phyloP scores from a whole-genome alignment of 148 eudicot genomes.

The Nepenthes gracilis region DNA sequence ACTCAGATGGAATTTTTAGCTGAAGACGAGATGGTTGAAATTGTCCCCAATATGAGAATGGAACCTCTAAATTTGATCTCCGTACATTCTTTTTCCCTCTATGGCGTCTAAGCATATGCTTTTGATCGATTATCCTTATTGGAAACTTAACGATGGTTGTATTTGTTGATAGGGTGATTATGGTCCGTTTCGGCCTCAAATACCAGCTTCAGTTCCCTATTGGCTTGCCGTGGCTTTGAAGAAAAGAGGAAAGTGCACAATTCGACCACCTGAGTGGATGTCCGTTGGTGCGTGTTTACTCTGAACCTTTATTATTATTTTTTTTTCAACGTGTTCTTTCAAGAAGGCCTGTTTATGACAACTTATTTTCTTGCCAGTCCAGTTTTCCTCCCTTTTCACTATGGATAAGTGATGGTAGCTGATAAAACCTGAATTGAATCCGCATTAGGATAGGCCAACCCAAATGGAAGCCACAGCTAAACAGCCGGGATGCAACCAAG shows the following conservation, averaged over 20 bases:
- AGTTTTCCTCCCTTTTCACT: too few relatives aligned
- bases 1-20: conserved; percentile 84
- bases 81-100: conserved; percentile 17
- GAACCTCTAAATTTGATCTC: conserved; percentile 67
- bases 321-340: background rate
- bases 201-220: conserved; percentile 63
- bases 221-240: conserved; percentile 94
- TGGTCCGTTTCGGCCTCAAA: conserved; percentile 82
- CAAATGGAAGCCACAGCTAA: too few relatives aligned
- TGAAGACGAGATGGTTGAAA: conserved; percentile 73
- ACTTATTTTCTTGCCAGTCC: too few relatives aligned
- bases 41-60: conserved; percentile 86
- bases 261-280: conserved; percentile 87
- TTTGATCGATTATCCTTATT: background rate
- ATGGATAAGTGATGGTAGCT: too few relatives aligned
- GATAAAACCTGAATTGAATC: too few relatives aligned
- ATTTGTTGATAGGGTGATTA: conserved; percentile 57
- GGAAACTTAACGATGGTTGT: background rate
- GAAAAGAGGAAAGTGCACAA: conserved; percentile 89
- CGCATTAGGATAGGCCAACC: too few relatives aligned
- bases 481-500: too few relatives aligned
- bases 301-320: background rate
- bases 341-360: background rate
- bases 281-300: conserved; percentile 48
- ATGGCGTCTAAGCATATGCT: background rate